Base-by-base conservation (phyloP, 768 basidiomycete species). In the Lactarius trivialis region DNA sequence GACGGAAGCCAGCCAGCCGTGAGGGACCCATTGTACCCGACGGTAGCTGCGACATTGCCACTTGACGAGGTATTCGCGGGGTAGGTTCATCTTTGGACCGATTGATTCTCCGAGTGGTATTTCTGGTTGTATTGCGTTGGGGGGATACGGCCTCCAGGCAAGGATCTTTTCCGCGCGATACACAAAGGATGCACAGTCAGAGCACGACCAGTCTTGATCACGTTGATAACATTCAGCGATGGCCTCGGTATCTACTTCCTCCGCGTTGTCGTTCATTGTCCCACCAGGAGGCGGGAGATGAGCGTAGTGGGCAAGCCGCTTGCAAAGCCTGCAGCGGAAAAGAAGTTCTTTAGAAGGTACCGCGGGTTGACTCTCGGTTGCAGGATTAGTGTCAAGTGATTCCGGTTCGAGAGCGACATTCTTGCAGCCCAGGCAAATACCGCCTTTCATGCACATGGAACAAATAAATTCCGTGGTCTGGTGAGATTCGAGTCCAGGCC, bases 1-100 rank as follows among this genome's bases (percentile, higher is more conserved):
- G n/a, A 82, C 85, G 11, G 87, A 82, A 33, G 85, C 76, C 2
- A 97, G 77, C 93, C 93, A 98, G 78, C 88, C 85, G 68, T 98
- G 94, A 33, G 93, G 89, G 2, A 97, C 93, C 94, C 94, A 98
- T 71, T 88, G 81, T 12, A 82, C 76, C 48, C 88, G 82, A 57
- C 89, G 78, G 72, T 90, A 98, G 66, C 93, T 91, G 50, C 88
- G 76, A 43, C 79, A 84, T 9, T 73, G 73, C 93, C 93, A 98
- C 72, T 98, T 98, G 59, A 98, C 84, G 14, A 98, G 83, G 71
- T 98, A 98, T 73, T 96, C 92, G 49, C 95, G 77, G n/a, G 91
- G 91, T 17, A 95, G 78, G 36, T 76, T 68, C 28, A 76, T 71
- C 71, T 86, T 93, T 71, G 78, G 78, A 65, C 83, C 74, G 0